Percentiles rank a stretch among this genome's conserved stretches.
These are phyloP conservation scores for Tylopilus sp. DNA, from an alignment of 768 basidiomycete genomes.

Conservation along the genomic window DNA sequence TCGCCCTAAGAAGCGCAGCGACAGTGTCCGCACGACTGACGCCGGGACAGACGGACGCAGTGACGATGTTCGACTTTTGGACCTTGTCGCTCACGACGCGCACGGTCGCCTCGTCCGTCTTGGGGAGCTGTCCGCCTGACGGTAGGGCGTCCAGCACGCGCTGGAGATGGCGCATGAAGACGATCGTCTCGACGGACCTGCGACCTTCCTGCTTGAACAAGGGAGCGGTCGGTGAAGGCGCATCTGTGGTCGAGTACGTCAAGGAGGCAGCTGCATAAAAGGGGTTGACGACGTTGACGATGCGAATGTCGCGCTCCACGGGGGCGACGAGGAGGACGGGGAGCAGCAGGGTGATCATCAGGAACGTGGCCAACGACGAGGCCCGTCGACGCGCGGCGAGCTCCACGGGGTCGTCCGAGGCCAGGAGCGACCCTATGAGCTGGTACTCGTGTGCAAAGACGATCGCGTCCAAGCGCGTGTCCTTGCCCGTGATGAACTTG, in stretches of 20 bases:
- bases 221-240: slow-evolving; percentile 25
- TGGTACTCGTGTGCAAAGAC: slow-evolving; percentile 77
- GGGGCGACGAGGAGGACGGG: slow-evolving; percentile 80
- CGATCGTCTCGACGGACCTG: slow-evolving; percentile 56
- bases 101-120: slow-evolving; percentile 30
- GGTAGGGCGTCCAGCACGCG: slow-evolving; percentile 81
- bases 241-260: slow-evolving; percentile 31
- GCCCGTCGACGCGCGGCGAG: slow-evolving; percentile 42
- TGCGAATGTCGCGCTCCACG: slow-evolving; percentile 85
- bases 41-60: slow-evolving; percentile 72
- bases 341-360: slow-evolving; percentile 74
- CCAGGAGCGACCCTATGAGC: slow-evolving; percentile 52
- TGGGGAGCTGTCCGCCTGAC: slow-evolving; percentile 49
- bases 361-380: slow-evolving; percentile 66
- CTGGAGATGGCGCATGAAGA: slow-evolving; percentile 78
- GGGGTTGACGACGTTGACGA: slow-evolving; percentile 82
- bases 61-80: slow-evolving; percentile 72
- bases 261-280: slow-evolving; percentile 81
- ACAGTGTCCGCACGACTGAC: slow-evolving; percentile 70
- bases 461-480: slow-evolving; percentile 73
- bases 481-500: slow-evolving; percentile 59
- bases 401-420: slow-evolving; percentile 24
- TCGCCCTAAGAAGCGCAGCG: slow-evolving; percentile 38
- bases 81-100: slow-evolving; percentile 39
- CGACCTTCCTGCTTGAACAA: slow-evolving; percentile 59